phyloP scores from a whole-genome alignment of 352 stramenopile species.

The Phytophthora hibernalis region DNA sequence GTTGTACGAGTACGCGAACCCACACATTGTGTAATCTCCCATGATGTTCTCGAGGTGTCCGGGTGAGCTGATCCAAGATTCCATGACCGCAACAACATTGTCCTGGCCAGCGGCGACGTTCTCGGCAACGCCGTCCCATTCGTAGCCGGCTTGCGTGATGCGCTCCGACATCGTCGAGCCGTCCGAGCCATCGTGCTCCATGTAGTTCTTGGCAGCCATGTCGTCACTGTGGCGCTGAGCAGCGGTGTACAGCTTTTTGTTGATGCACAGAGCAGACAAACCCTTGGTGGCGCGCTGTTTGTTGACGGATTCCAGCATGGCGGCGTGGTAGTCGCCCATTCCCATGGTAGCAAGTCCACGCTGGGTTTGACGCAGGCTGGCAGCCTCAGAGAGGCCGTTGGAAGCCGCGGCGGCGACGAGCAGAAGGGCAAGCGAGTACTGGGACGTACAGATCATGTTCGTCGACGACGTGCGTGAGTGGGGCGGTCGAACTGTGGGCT shows the following conservation, averaged over 20 bases:
- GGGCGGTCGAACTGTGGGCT: not conserved
- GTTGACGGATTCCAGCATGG: conserved; percentile 33
- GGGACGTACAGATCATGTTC: conserved; percentile 20
- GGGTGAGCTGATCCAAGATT: conserved; percentile 41
- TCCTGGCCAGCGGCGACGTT: conserved; percentile 48
- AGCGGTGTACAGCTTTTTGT: not conserved
- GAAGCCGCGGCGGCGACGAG: conserved; percentile 23
- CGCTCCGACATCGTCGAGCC: conserved; percentile 24
- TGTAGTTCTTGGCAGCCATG: conserved; percentile 40
- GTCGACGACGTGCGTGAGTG: not conserved
- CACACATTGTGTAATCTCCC: not conserved
- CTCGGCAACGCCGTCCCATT: conserved; percentile 46
- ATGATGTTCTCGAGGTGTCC: not conserved
- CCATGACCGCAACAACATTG: conserved; percentile 41
- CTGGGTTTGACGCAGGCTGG: not conserved
- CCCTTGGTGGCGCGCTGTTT: conserved; percentile 38
- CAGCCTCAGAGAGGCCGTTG: conserved; percentile 13
- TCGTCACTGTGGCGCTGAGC: conserved; percentile 29
- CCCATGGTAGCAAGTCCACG: not conserved
- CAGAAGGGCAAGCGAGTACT: conserved; percentile 31
- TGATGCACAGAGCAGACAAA: conserved; percentile 7
- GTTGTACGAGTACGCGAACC: not conserved
- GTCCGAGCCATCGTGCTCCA: conserved; percentile 20
- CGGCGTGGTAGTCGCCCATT: not conserved
- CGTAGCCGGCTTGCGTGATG: conserved; percentile 41